These are phyloP conservation scores for Wallacemonas sp. DNA, from an alignment of 208 protist species.

Conservation along the genomic window DNA sequence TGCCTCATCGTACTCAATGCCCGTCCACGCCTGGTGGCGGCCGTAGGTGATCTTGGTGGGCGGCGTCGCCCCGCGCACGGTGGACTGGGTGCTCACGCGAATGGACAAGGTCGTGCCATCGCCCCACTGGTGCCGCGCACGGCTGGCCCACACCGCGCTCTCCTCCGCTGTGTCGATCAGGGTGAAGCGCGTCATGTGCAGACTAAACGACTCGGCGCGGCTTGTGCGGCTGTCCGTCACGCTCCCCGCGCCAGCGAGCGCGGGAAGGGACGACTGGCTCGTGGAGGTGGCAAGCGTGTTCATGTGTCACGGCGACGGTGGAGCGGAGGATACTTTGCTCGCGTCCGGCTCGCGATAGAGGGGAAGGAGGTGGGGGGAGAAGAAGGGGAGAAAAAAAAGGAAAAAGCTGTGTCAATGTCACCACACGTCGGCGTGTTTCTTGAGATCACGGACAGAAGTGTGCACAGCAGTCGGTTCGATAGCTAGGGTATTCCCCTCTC, in stretches of 20 bases:
- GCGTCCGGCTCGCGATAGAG: background rate
- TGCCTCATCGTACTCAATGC: constrained; percentile 41
- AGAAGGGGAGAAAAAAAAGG: constrained; percentile 28
- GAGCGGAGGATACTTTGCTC: too few species aligned
- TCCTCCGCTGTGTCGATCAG: constrained; percentile 88
- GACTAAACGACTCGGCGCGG: constrained; percentile 40
- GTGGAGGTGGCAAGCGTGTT: constrained; percentile 9
- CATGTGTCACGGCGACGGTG: too few species aligned
- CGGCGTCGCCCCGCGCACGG: constrained; percentile 46
- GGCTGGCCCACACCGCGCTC: constrained; percentile 51
- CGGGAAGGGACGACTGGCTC: constrained; percentile 15
- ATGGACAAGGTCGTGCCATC: constrained; percentile 57
- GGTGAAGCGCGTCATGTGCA: constrained; percentile 62
- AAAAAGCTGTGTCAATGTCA: constrained; percentile 7
- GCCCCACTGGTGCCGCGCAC: constrained; percentile 77
- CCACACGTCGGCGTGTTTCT: too few species aligned
- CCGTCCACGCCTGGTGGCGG: constrained; percentile 44
- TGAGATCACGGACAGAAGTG: too few species aligned
- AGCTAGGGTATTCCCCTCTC: too few species aligned
- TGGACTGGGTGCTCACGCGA: constrained; percentile 54
- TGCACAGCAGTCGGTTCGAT: too few species aligned
- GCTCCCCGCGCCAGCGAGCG: background rate
- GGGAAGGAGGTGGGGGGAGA: constrained; percentile 19
- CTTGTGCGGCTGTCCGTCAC: background rate
- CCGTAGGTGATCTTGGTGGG: constrained; percentile 52